phyloP scores from a whole-genome alignment of 2,329 filamentous ascomycete genomes.

The Fusarium kyushuense region DNA sequence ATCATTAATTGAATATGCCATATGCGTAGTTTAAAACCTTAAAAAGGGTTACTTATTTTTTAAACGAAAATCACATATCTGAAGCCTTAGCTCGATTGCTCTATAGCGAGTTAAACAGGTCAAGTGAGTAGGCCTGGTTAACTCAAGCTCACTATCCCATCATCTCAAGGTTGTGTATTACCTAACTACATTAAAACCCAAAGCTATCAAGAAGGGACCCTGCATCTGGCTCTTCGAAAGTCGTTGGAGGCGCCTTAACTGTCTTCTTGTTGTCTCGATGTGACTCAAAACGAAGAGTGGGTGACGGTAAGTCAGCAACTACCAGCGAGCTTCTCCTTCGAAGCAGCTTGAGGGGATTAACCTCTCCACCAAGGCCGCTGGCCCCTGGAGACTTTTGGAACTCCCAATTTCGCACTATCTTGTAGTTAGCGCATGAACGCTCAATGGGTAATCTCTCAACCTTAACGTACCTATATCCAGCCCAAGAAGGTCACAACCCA shows the following conservation, averaged over 20 bases:
- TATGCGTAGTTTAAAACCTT: background rate
- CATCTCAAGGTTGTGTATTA: no score
- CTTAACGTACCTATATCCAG: conserved; percentile 77
- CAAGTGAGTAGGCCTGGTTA: background rate
- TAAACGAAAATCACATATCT: background rate
- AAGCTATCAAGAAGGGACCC: conserved; percentile 91
- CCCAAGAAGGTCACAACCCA: conserved; percentile 93
- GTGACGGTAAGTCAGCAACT: conserved; percentile 76
- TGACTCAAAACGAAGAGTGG: conserved; percentile 57
- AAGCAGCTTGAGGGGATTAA: conserved; percentile 76
- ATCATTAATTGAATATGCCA: background rate
- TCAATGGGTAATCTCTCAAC: background rate
- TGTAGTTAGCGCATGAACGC: conserved; percentile 29
- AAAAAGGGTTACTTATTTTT: no score
- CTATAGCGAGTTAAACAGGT: background rate
- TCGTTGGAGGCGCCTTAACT: conserved; percentile 73
- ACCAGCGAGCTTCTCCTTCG: conserved; percentile 81
- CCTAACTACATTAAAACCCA: conserved; percentile 74
- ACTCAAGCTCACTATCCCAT: background rate
- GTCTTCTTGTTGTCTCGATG: conserved; percentile 54
- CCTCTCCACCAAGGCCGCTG: conserved; percentile 58
- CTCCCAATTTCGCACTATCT: conserved; percentile 80
- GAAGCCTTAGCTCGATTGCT: conserved; percentile 2
- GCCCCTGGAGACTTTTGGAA: conserved; percentile 69
- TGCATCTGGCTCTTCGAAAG: conserved; percentile 93